Evolutionary conservation across 2,329 filamentous ascomycete species (phyloP).

Genomic region (Penicillium hesseltinei): DNA sequence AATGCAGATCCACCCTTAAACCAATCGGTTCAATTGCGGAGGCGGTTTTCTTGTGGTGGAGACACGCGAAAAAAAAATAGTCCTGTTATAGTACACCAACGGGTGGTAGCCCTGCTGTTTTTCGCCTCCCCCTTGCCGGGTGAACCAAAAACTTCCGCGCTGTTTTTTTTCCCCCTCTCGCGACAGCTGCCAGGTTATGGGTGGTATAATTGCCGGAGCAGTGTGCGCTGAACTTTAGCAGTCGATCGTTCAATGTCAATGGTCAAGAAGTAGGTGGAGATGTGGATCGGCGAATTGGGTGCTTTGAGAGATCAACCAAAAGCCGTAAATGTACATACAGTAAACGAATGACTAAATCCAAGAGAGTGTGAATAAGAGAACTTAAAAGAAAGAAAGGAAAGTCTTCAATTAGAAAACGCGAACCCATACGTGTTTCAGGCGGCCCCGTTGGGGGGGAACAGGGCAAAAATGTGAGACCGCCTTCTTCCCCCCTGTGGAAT

Average conservation of each 20-base stretch:
- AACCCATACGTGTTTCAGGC: slow-evolving; percentile 20
- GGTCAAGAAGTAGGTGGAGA: slow-evolving; percentile 7
- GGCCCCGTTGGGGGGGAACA: slow-evolving; percentile 12
- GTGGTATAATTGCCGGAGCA: slow-evolving; percentile 1
- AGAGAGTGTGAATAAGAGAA: not conserved
- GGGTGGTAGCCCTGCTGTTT: not conserved
- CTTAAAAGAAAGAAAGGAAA: not conserved
- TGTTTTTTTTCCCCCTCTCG: no score
- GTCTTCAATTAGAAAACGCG: not conserved
- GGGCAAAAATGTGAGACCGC: slow-evolving; percentile 25
- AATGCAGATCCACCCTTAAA: slow-evolving; percentile 1
- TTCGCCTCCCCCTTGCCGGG: slow-evolving; percentile 6
- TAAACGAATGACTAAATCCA: slow-evolving; percentile 2
- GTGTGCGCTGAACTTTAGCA: not conserved
- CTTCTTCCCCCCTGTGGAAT: slow-evolving; percentile 11
- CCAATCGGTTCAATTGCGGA: not conserved
- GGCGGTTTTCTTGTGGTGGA: not conserved
- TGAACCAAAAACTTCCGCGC: not conserved
- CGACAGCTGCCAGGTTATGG: not conserved
- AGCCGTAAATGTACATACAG: not conserved
- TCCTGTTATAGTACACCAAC: not conserved
- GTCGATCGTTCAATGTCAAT: slow-evolving; percentile 9
- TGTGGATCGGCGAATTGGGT: slow-evolving; percentile 7
- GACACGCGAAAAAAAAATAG: slow-evolving; percentile 8
- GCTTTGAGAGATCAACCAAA: not conserved